phyloP scores from a whole-genome alignment of 345 rosid genomes.

The Microcos paniculata region DNA sequence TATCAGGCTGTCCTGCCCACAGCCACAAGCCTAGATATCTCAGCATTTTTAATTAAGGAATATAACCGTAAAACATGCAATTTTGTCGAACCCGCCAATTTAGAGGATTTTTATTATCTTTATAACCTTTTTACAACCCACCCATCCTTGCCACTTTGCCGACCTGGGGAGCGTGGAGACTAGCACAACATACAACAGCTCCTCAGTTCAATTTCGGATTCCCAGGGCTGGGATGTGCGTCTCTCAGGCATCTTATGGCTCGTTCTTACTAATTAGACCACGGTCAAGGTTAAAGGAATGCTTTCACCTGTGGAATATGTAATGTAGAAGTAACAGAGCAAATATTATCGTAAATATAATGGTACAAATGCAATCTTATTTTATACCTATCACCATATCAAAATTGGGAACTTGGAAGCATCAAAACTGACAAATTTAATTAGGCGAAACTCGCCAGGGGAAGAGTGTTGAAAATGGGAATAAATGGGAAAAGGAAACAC shows the following conservation, averaged over 20 bases:
- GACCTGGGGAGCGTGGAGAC: background rate
- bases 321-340: background rate
- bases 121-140: too few relatives aligned
- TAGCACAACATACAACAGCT: too few relatives aligned
- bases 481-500: background rate
- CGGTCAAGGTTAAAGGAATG: too few relatives aligned
- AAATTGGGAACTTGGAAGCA: background rate
- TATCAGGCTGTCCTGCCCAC: too few relatives aligned
- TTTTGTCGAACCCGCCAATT: background rate
- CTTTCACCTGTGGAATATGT: too few relatives aligned
- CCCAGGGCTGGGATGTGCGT: too few relatives aligned
- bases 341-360: background rate
- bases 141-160: too few relatives aligned
- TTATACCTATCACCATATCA: background rate
- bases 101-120: background rate
- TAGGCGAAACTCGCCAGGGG: background rate
- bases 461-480: background rate
- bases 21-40: too few relatives aligned
- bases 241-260: too few relatives aligned
- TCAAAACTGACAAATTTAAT: conserved; percentile 2
- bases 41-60: too few relatives aligned
- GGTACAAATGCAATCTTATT: background rate
- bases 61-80: background rate
- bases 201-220: too few relatives aligned
- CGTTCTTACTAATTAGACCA: too few relatives aligned